phyloP scores from a whole-genome alignment of 208 protist species.

The Endotrypanum monterogeii region DNA sequence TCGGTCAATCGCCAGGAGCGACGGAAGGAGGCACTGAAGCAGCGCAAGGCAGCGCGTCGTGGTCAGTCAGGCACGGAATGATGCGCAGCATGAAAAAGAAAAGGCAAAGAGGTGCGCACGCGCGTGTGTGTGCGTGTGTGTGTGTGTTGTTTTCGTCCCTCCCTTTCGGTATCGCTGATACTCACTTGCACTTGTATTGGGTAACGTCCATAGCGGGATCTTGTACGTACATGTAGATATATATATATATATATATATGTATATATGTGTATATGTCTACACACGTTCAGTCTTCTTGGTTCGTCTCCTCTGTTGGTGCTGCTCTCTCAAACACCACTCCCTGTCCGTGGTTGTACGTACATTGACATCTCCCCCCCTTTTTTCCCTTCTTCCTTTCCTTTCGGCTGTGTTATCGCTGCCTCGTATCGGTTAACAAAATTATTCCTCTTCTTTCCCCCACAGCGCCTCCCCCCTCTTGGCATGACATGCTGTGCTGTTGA shows the following conservation, averaged over 20 bases:
- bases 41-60: slow-evolving; percentile 51
- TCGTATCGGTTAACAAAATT: neutral
- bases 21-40: slow-evolving; percentile 57
- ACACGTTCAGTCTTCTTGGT: neutral
- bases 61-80: slow-evolving; percentile 4
- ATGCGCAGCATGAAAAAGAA: neutral
- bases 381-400: slow-evolving; percentile 3
- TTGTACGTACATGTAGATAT: neutral
- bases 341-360: neutral
- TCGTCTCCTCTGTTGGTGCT: neutral
- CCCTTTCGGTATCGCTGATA: neutral
- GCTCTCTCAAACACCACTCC: neutral
- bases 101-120: neutral
- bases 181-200: neutral
- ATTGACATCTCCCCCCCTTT: slow-evolving; percentile 1
- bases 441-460: too few species aligned
- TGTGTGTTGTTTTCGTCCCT: neutral
- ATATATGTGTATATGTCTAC: neutral
- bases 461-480: neutral
- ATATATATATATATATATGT: neutral
- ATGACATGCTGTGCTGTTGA: neutral
- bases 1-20: slow-evolving; percentile 65
- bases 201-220: neutral
- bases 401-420: neutral
- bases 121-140: too few species aligned